Evolutionary conservation across 306 rosid genomes (phyloP), one percentile per base, ranked within the genome.

Genomic region (Cucurbita pepo): DNA sequence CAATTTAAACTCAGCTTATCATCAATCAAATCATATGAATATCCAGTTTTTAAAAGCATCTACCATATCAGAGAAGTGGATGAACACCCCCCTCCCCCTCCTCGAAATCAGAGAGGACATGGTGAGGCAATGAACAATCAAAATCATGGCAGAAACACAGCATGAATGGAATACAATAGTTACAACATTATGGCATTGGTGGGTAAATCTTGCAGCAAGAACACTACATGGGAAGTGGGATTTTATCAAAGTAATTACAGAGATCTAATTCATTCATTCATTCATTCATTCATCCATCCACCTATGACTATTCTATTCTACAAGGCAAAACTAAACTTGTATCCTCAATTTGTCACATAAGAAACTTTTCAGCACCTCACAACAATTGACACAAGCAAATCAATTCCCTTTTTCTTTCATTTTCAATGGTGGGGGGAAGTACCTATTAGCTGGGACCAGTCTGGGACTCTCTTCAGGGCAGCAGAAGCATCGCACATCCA

Each of bases 171-270:
- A 44, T 7, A 44, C 8, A 43, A 21, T 44, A 65, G 71, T 65
- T 65, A 65, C 71, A 65, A n/a, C 53, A 65, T 16, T 37, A 61
- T 65, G 54, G 37, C 53, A 65, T 65, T 65, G 71, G 55, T 44
- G 54, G 54, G 50, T 38, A 63, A 38, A 38, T 38, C 36, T 63
- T 63, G 70, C 70, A 63, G 21, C 53, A 65, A 65, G 38, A 44
- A 65, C 54, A 65, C 54, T 43, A 65, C 71, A 63, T 45, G 14
- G 40, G 40, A 65, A 65, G 71, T 65, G 71, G 71, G 54, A 65
- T 65, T 65, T 65, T 65, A 65, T 65, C 71, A 19, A 65, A n/a
- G 70, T 63, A 63, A 63, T 63, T 63, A 63, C 71, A 65, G 8
- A 65, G 55, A 65, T 65, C 71, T 41, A 43, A 19, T 36, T 44